These are phyloP conservation scores for Fusarium nurragi DNA, from an alignment of 2,329 filamentous ascomycete genomes.

Conservation along the genomic window DNA sequence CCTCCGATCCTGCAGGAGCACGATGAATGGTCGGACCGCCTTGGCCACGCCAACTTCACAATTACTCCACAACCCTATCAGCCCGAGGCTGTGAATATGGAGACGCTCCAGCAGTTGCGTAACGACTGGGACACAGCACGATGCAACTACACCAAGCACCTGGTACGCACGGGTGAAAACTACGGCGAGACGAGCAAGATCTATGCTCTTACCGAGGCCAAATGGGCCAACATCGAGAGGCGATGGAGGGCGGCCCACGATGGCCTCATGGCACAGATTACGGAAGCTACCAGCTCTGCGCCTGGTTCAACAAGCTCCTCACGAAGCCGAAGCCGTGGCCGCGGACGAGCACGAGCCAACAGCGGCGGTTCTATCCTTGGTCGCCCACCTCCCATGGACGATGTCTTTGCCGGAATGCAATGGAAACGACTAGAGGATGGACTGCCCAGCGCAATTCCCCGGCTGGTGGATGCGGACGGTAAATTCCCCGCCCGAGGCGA, in stretches of 20 bases:
- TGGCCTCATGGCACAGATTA: conserved; percentile 65
- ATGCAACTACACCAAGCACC: conserved; percentile 87
- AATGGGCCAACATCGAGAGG: conserved; percentile 84
- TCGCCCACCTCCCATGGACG: conserved; percentile 49
- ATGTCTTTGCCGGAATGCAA: conserved; percentile 55
- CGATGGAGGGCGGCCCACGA: conserved; percentile 79
- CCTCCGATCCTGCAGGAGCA: conserved; percentile 73
- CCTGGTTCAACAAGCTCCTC: conserved; percentile 43
- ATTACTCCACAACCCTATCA: conserved; percentile 85
- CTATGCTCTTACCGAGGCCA: conserved; percentile 84
- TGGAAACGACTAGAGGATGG: conserved; percentile 62
- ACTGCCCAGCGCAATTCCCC: conserved; percentile 72
- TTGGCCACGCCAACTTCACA: conserved; percentile 94
- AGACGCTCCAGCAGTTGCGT: conserved; percentile 69
- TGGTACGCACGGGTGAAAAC: conserved; percentile 87
- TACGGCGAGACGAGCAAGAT: conserved; percentile 91
- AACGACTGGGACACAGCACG: conserved; percentile 85
- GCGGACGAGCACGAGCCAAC: conserved; percentile 51
- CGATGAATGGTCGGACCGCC: conserved; percentile 83
- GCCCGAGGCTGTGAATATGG: conserved; percentile 68
- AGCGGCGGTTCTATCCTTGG: conserved; percentile 54
- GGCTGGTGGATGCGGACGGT: conserved; percentile 75
- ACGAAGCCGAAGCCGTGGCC: conserved; percentile 54
- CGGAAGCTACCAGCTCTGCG: conserved; percentile 48
- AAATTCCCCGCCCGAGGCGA: conserved; percentile 92